Percentiles rank a stretch among this genome's conserved stretches.
These are phyloP conservation scores for Leucocoprinus sp. DNA, from an alignment of 768 basidiomycete genomes.

Conservation along the genomic window DNA sequence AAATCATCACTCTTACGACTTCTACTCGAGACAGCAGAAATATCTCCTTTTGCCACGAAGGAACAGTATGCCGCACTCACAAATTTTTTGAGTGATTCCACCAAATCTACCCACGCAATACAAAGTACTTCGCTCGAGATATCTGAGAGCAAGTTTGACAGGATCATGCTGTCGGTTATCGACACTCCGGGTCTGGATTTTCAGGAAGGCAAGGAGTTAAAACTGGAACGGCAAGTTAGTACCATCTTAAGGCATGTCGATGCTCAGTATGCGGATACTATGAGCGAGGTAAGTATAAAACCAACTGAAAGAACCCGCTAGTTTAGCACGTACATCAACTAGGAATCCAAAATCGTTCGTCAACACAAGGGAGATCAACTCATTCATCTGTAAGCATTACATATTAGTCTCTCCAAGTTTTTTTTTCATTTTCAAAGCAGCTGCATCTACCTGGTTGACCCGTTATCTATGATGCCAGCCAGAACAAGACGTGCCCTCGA, in stretches of 20 bases:
- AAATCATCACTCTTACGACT: slow-evolving; percentile 79
- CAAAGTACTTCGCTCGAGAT: slow-evolving; percentile 72
- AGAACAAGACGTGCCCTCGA: slow-evolving; percentile 35
- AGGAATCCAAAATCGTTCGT: slow-evolving; percentile 87
- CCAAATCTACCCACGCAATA: slow-evolving; percentile 55
- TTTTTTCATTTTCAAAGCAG: slow-evolving; percentile 27
- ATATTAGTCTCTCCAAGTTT: slow-evolving; percentile 1
- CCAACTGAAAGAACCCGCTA: not conserved
- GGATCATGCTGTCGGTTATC: slow-evolving; percentile 70
- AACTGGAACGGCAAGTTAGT: slow-evolving; percentile 73
- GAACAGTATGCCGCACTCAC: slow-evolving; percentile 65
- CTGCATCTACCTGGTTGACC: slow-evolving; percentile 83
- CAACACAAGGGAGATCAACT: slow-evolving; percentile 86
- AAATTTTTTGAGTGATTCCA: slow-evolving; percentile 51
- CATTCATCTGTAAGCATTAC: slow-evolving; percentile 65
- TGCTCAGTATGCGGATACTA: slow-evolving; percentile 74
- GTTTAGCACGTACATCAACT: slow-evolving; percentile 1
- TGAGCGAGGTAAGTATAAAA: slow-evolving; percentile 61
- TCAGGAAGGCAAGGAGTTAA: slow-evolving; percentile 60
- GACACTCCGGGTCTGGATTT: slow-evolving; percentile 86
- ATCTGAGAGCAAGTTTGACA: slow-evolving; percentile 75
- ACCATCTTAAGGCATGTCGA: slow-evolving; percentile 72
- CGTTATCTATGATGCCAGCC: slow-evolving; percentile 54
- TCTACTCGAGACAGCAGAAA: slow-evolving; percentile 76
- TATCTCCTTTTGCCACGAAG: slow-evolving; percentile 66